Evolutionary conservation across 179 eudicot genomes (phyloP), one percentile per base, ranked within the genome.

Genomic region (Carnegiea gigantea): DNA sequence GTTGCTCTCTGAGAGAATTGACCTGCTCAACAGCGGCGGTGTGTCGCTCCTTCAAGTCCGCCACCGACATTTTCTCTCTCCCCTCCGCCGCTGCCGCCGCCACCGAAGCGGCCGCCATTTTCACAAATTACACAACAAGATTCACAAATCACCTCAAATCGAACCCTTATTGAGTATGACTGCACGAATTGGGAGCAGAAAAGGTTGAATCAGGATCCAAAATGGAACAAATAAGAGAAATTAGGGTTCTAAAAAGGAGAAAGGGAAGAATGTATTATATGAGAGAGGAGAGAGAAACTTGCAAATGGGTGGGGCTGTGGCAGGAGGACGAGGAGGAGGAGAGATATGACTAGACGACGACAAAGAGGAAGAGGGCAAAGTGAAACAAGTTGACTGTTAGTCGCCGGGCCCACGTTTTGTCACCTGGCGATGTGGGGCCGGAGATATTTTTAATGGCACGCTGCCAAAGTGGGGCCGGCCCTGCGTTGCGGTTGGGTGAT

Each of bases 41-140:
- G 83, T 92, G 97, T 40, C 90, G 88, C 83, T 91, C 97, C 75
- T 92, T 92, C 64, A 93, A 87, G 85, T 92, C 97, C 8, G 89
- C 71, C 23, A 95, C 93, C 36, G 98, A 91, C 89, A 93, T 81
- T 82, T 76, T 85, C 80, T 84, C 88, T 78, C 40, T 86, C 36
- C 62, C 79, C 46, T 84, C 86, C 78, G 38, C 82, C 68, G 79
- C 73, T 78, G 8, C 17, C 78, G 43, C 82, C 68, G 84, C 54
- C 75, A 81, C 51, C 51, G 71, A 9, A 28, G 71, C 74, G 65
- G 83, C 74, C 73, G 83, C 81, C 76, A 65, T 76, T 54, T n/a
- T 15, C 33, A 78, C 76, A 71, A 81, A 23, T n/a, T 77, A 30
- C 64, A 38, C 82, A 75, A 0, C 15, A 9, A 54, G 76, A 78